These are phyloP conservation scores for Colletotrichum truncatum DNA, from an alignment of 2,329 filamentous ascomycete species.

Conservation along the genomic window DNA sequence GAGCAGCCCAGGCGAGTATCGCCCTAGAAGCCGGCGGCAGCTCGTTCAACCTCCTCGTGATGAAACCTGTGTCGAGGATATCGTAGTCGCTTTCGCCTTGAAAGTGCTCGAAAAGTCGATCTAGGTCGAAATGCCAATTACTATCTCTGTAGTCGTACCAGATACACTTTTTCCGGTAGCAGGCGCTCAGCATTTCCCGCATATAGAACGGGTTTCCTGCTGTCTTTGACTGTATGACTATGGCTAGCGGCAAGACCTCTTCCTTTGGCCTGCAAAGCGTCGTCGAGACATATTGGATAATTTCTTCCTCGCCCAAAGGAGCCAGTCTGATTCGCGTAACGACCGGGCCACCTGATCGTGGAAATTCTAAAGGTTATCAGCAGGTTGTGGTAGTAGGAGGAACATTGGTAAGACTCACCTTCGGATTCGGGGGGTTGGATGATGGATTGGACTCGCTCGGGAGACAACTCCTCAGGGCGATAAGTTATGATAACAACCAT, in stretches of 20 bases:
- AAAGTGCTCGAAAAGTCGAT: slow-evolving; percentile 87
- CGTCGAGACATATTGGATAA: slow-evolving; percentile 81
- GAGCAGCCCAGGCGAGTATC: slow-evolving; percentile 85
- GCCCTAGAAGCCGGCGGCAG: slow-evolving; percentile 78
- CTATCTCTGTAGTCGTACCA: slow-evolving; percentile 90
- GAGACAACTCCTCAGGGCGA: slow-evolving; percentile 71
- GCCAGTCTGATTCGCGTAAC: slow-evolving; percentile 77
- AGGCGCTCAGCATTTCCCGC: slow-evolving; percentile 87
- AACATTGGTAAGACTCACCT: slow-evolving; percentile 44
- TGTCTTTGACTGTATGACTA: slow-evolving; percentile 89
- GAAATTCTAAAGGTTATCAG: slow-evolving; percentile 47
- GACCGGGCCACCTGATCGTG: slow-evolving; percentile 58
- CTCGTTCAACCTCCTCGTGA: slow-evolving; percentile 80
- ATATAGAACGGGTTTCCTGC: slow-evolving; percentile 92
- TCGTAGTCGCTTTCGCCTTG: slow-evolving; percentile 81
- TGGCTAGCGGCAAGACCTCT: slow-evolving; percentile 79
- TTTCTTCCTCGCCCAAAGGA: slow-evolving; percentile 81
- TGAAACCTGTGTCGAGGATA: slow-evolving; percentile 83
- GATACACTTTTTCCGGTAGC: slow-evolving; percentile 86
- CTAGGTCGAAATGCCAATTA: slow-evolving; percentile 85
- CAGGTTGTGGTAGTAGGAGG: slow-evolving; percentile 20
- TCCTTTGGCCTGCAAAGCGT: slow-evolving; percentile 80
- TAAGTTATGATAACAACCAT: slow-evolving; percentile 85
- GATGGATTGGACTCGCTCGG: slow-evolving; percentile 63
- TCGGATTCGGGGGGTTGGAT: slow-evolving; percentile 64